Percentiles rank a stretch among this genome's conserved stretches.
phyloP scores from a whole-genome alignment of 805 yeast species.

The Candida boidinii region DNA sequence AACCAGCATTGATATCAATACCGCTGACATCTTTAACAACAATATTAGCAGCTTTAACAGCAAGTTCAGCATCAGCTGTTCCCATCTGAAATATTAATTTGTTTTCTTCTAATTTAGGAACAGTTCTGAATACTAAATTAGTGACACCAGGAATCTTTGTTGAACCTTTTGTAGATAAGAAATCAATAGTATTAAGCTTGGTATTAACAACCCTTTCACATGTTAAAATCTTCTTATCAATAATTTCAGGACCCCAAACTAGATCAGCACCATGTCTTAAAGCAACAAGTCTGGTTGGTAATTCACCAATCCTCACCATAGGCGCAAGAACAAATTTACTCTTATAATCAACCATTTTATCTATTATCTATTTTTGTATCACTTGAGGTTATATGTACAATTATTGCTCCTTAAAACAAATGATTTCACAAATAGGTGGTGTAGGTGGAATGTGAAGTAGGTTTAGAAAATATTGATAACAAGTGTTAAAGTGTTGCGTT shows the following conservation, averaged over 20 bases:
- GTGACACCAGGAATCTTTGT: constrained; percentile 37
- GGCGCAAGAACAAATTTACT: constrained; percentile 89
- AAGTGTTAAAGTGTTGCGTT: no score
- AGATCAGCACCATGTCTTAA: constrained; percentile 83
- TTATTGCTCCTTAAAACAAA: no score
- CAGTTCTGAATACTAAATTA: constrained; percentile 63
- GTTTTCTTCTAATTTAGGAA: constrained; percentile 50
- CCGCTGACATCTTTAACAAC: constrained; percentile 86
- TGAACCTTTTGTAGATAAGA: constrained; percentile 30
- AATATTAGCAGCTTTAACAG: constrained; percentile 78
- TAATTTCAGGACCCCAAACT: constrained; percentile 94
- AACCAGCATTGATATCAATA: constrained; percentile 91
- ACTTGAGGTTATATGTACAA: no score
- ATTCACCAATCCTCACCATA: constrained; percentile 94
- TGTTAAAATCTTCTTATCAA: constrained; percentile 73
- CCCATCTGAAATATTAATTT: constrained; percentile 86
- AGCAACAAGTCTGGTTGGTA: constrained; percentile 79
- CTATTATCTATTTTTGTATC: no score
- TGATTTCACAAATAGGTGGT: no score
- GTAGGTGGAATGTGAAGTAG: no score
- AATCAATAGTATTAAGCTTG: constrained; percentile 53
- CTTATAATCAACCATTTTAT: constrained; percentile 51
- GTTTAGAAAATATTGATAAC: no score
- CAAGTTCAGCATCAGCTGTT: constrained; percentile 72
- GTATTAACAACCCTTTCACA: constrained; percentile 60